phyloP scores from a whole-genome alignment of 2,329 filamentous ascomycete species.

The Onygenales sp. region DNA sequence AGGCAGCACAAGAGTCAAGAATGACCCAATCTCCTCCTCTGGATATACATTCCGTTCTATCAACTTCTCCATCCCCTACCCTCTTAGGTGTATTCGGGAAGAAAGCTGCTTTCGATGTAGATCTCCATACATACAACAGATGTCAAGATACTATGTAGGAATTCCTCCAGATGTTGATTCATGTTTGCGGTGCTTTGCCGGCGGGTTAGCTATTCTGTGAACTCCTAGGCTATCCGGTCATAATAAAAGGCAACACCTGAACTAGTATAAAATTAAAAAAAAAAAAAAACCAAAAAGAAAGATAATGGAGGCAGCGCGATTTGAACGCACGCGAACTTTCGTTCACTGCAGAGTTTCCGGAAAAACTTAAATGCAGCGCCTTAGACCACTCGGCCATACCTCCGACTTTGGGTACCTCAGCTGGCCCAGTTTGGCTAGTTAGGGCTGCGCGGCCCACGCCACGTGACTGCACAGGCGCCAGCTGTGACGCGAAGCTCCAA shows the following conservation, averaged over 20 bases:
- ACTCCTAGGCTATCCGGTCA: too few species aligned
- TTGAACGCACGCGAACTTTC: conserved; percentile 3
- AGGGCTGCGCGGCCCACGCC: background rate
- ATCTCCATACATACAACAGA: too few species aligned
- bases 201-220: too few species aligned
- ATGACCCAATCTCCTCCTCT: too few species aligned
- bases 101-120: too few species aligned
- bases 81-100: too few species aligned
- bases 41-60: too few species aligned
- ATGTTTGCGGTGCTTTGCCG: too few species aligned
- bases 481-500: conserved; percentile 8
- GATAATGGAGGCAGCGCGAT: conserved; percentile 2
- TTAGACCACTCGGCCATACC: conserved; percentile 5
- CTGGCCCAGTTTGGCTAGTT: background rate
- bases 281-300: background rate
- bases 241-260: background rate
- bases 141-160: too few species aligned
- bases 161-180: too few species aligned
- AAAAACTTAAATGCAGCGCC: conserved; percentile 5
- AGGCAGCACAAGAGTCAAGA: too few species aligned
- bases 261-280: background rate
- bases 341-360: conserved; percentile 1
- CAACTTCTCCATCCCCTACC: too few species aligned
- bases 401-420: background rate
- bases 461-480: conserved; percentile 24